Conservation (phyloP, 306 rosid species). For the Trifolium fragiferum region DNA sequence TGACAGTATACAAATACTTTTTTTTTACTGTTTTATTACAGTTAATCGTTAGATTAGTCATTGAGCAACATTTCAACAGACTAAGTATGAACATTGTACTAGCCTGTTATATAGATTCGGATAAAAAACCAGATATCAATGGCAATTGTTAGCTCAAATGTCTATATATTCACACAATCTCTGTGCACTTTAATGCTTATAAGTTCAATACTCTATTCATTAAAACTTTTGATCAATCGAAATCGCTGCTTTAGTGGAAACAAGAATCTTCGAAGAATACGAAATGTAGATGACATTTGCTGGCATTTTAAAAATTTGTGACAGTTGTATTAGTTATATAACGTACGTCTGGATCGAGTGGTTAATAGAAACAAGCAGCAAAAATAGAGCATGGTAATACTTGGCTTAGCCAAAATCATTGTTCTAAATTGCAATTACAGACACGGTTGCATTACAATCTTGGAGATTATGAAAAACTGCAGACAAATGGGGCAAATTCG, state of each 20-base stretch:
- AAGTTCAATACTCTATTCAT: not conserved
- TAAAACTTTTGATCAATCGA: not conserved
- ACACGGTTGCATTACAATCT: not conserved
- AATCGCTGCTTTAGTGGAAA: not conserved
- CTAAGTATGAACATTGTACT: constrained; percentile 17
- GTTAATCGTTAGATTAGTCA: constrained; percentile 32
- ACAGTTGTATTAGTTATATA: not conserved
- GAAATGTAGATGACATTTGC: not conserved
- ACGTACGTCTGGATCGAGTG: not conserved
- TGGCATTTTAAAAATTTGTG: not conserved
- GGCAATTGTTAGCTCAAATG: constrained; percentile 21
- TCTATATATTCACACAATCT: constrained; percentile 17
- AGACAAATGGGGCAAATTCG: not conserved
- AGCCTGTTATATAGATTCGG: constrained; percentile 32
- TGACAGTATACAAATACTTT: constrained; percentile 32
- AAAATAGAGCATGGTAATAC: no score
- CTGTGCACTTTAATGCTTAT: not conserved
- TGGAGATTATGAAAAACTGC: not conserved
- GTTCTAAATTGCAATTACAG: not conserved
- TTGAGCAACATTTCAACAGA: constrained; percentile 42
- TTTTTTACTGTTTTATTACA: constrained; percentile 10
- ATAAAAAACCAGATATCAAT: constrained; percentile 4
- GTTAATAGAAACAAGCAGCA: no score
- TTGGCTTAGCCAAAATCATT: not conserved
- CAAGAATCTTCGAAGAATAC: not conserved